Evolutionary conservation across 495 filamentous ascomycete genomes (phyloP), one percentile per base, ranked within the genome.

Genomic region (Cetradonia linearis): DNA sequence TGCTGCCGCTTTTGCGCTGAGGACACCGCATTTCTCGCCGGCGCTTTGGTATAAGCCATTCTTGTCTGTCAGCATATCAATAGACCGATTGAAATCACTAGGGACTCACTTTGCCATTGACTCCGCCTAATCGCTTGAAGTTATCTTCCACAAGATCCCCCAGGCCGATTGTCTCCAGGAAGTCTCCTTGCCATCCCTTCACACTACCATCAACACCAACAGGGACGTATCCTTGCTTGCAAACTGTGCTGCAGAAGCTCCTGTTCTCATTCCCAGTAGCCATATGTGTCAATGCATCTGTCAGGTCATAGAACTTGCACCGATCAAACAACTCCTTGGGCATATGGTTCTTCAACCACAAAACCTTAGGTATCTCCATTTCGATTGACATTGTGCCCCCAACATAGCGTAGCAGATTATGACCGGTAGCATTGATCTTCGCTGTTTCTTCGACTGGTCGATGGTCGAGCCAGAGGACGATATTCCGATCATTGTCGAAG

Each of bases 311-410:
- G 69, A 98, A 98, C 69, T 94, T 95, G 81, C 91, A 96, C 58
- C 85, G 82, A 52, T 83, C 83, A 68, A 96, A 98, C 14, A 92
- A 76, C 59, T 93, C 88, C 55, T 84, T 77, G n/a, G 93, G 88
- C 93, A 98, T 96, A 72, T 96, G 78, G 68, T 94, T 93, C 78
- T 97, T 96, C 65, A 98, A 75, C 93, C 93, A 98, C 28, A 97
- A 77, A 1, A 96, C 89, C 69, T 98, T 98, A 28, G 93, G 93
- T 30, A 96, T 90, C 70, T 98, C 93, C 93, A 98, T 98, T 76
- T 98, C 93, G 64, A 95, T 87, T 66, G 88, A 94, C 93, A 98
- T 97, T 66, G 83, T 91, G 42, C 93, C 92, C 50, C 93, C 93
- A 6, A 98, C 92, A 71, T 96, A 98, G 54, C 88, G 84, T 38